Evolutionary conservation across 192 early-diverging fungal species (phyloP).

Genomic region (Globomyces pollinis-pini): DNA sequence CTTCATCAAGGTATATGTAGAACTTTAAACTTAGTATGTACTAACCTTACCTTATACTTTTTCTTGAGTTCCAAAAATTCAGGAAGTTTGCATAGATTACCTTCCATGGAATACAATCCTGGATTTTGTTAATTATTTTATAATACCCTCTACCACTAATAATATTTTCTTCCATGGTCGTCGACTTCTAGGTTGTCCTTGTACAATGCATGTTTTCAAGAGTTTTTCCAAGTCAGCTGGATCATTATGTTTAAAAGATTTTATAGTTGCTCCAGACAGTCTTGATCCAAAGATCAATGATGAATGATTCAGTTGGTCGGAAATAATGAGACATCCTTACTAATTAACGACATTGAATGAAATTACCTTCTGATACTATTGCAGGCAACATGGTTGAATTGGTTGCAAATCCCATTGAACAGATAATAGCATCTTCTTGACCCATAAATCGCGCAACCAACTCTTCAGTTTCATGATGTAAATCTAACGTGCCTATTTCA

Average conservation of each 20-base stretch:
- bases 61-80: conserved; percentile 80
- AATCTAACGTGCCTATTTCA: conserved; percentile 63
- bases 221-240: conserved; percentile 67
- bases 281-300: conserved; percentile 89
- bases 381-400: conserved; percentile 91
- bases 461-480: conserved; percentile 73
- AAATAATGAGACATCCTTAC: conserved; percentile 84
- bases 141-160: conserved; percentile 89
- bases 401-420: conserved; percentile 96
- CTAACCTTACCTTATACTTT: conserved; percentile 69
- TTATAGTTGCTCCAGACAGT: conserved; percentile 72
- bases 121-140: too few relatives aligned
- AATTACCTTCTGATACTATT: too few relatives aligned
- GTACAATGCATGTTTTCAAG: conserved; percentile 77
- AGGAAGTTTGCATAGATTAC: conserved; percentile 79
- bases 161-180: conserved; percentile 99
- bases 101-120: conserved; percentile 98
- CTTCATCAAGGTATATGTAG: conserved; percentile 95
- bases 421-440: conserved; percentile 73
- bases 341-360: too few relatives aligned
- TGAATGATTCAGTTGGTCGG: conserved; percentile 93
- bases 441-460: conserved; percentile 88
- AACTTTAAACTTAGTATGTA: conserved; percentile 40
- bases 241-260: conserved; percentile 92
- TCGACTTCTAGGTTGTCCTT: conserved; percentile 95